Conservation (phyloP, 441 rosid genomes). For the Viola pubescens region DNA sequence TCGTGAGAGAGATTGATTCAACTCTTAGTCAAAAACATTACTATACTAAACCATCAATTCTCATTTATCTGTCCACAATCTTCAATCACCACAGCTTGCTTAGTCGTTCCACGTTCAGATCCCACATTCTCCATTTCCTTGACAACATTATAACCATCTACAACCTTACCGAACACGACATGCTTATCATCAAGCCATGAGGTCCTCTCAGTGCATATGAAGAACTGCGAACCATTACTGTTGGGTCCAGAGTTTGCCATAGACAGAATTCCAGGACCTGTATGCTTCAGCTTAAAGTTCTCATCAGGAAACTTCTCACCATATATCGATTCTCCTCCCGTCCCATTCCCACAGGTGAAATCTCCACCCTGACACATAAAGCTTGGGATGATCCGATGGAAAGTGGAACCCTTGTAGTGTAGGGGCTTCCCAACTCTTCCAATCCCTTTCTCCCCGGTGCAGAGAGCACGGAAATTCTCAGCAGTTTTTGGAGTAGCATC, state of each 20-base stretch:
- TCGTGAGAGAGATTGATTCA: not conserved
- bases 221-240: constrained; percentile 76
- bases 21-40: not conserved
- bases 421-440: constrained; percentile 45
- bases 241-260: constrained; percentile 73
- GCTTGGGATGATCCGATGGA: constrained; percentile 63
- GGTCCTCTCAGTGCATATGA: constrained; percentile 52
- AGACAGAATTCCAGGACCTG: constrained; percentile 57
- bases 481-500: constrained; percentile 65
- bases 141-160: constrained; percentile 56
- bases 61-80: constrained; percentile 56
- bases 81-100: constrained; percentile 49
- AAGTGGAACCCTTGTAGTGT: constrained; percentile 66
- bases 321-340: constrained; percentile 74
- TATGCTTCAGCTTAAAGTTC: constrained; percentile 63
- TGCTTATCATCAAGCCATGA: constrained; percentile 75
- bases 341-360: constrained; percentile 66
- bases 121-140: constrained; percentile 62
- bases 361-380: constrained; percentile 91
- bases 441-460: constrained; percentile 65
- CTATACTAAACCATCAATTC: constrained; percentile 15
- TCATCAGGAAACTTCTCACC: constrained; percentile 63
- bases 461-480: constrained; percentile 63
- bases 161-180: constrained; percentile 72
- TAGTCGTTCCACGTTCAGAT: constrained; percentile 37